Base-by-base conservation (phyloP, 2,329 filamentous ascomycete genomes). In the Diaporthe citri region DNA sequence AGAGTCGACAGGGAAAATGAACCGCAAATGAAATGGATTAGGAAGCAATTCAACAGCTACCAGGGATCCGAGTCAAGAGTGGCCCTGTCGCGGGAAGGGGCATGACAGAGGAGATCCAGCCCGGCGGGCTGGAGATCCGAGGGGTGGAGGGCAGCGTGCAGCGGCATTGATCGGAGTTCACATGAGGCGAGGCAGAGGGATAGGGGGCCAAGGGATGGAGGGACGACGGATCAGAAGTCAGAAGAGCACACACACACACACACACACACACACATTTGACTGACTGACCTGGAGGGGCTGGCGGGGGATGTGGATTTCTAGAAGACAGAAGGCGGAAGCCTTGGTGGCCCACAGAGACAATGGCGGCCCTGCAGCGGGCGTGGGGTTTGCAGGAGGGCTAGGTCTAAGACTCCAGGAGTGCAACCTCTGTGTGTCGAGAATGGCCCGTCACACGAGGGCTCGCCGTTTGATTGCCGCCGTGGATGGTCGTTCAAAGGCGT, bases 21-120 rank as follows among this genome's bases (percentile, higher is more conserved):
- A 10, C 5, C 48, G 34, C 31, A 25, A 41, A 20, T 46, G 22
- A 39, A 41, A 28, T 28, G 39, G 31, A 52, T 48, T n/a, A 46
- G 51, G 60, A 28, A 28, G 34, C 41, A 22, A 36, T 48, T 55
- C 60, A 70, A 46, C 43, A 43, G 62, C n/a, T 22, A 48, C 25
- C 72, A 55, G 34, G 72, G 34, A 36, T 73, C 51, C 69, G 71
- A 64, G 59, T 72, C 57, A 66, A 66, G 41, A 57, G 55, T 36
- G 69, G 73, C 67, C 73, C 73, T 62, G 73, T 71, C 60, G 31
- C 74, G 74, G 70, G 60, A 73, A 73, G 71, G 43, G 60, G 64
- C 70, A 73, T 73, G 52, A 72, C 70, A 66, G 52, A 36, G 59
- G 39, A 55, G 57, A 72, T 64, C 71, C 71, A 72, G 36, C 59